Percentiles rank a stretch among this genome's conserved stretches.
Conservation (phyloP, 805 yeast species). For the Debaryomyces prosopidis region DNA sequence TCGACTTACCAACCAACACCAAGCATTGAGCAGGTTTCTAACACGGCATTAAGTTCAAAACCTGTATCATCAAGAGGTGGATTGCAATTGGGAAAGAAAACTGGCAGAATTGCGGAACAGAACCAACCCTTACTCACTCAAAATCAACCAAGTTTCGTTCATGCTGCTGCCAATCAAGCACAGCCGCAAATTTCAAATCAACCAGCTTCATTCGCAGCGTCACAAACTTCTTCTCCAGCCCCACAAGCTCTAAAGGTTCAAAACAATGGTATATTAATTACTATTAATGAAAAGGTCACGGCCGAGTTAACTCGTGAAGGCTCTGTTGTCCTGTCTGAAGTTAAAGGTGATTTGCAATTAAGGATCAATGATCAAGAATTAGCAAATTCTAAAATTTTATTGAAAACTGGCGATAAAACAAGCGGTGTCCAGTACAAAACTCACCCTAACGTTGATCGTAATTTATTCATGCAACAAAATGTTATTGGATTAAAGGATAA, state of each 20-base stretch:
- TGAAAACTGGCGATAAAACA: conserved; percentile 50
- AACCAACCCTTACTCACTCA: conserved; percentile 30
- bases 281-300: conserved; percentile 72
- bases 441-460: conserved; percentile 93
- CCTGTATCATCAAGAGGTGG: conserved; percentile 53
- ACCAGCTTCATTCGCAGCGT: conserved; percentile 13
- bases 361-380: conserved; percentile 77
- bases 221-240: conserved; percentile 25
- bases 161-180: conserved; percentile 12
- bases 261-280: conserved; percentile 78
- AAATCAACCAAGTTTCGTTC: conserved; percentile 19
- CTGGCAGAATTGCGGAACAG: conserved; percentile 29
- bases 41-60: conserved; percentile 12
- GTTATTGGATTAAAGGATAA: conserved; percentile 76
- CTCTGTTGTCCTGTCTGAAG: conserved; percentile 61
- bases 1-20: conserved; percentile 31
- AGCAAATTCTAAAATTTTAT: conserved; percentile 63
- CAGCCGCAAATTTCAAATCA: conserved; percentile 2
- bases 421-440: conserved; percentile 76
- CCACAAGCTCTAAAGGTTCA: conserved; percentile 30
- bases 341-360: conserved; percentile 88
- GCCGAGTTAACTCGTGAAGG: conserved; percentile 88
- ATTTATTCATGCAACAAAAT: conserved; percentile 55
- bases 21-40: conserved; percentile 16
- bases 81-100: conserved; percentile 70